Base-by-base conservation (phyloP, 331 rosid species). In the Malus hybrid region DNA sequence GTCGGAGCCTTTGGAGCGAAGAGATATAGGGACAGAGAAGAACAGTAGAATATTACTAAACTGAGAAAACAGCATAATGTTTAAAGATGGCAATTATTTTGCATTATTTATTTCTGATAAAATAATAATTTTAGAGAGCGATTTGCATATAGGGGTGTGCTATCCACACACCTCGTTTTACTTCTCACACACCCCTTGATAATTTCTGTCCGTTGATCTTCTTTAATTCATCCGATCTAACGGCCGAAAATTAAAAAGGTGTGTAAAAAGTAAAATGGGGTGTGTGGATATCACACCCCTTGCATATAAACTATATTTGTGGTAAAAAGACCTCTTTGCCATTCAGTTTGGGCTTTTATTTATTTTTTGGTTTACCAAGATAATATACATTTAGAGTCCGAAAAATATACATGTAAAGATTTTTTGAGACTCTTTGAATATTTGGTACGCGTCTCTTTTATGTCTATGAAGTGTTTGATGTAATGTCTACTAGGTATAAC, bases 1-100 rank as follows among this genome's bases (percentile, higher is more conserved):
- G 86, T 67, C 78, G 83, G 69, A 69, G 52, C 68, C 72, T 82
- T 81, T 68, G 84, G 78, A 77, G 84, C n/a, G 32, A 76, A 62
- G 80, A 52, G 80, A 74, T 2, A 52, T 2, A 16, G 20, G 57
- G 46, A 79, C 77, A 69, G 78, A 62, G 48, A 69, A 62, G n/a
- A 69, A 71, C 78, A 12, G 31, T 59, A 59, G 0, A 59, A 59
- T 4, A 59, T 4, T n/a, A 59, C 64, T 59, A 79, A 73, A 69
- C 80, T 29, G 75, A 63, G 42, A 57, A 54, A 66, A 74, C 79
- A 69, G 50, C 57, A 6, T 73, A 46, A 27, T 33, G 27, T 32
- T 31, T 55, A 57, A 10, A 4, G 68, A 76, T 29, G 57, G 28
- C 57, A 31, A 39, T 20, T 55, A 39, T 70, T 48, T 60, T 57